Evolutionary conservation across 805 yeast species (phyloP).

Genomic region (Sugiyamaella marilandica): DNA sequence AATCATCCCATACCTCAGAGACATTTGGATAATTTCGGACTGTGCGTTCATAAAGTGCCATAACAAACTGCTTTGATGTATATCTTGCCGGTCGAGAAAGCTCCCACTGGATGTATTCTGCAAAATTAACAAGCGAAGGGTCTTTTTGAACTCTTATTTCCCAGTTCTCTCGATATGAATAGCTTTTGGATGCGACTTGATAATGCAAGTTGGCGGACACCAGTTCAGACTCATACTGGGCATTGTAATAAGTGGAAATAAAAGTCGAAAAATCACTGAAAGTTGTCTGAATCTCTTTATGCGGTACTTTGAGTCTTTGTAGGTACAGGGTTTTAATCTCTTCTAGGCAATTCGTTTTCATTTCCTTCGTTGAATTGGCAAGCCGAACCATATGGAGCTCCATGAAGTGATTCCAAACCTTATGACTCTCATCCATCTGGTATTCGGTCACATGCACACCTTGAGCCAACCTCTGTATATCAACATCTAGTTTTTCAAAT

Average conservation of each 20-base stretch:
- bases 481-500: neutral
- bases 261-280: conserved; percentile 28
- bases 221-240: conserved; percentile 26
- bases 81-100: conserved; percentile 17
- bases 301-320: conserved; percentile 26
- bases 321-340: conserved; percentile 14
- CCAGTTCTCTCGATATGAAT: conserved; percentile 14
- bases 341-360: neutral
- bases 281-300: conserved; percentile 23
- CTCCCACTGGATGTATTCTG: conserved; percentile 27
- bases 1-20: conserved; percentile 28
- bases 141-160: conserved; percentile 18
- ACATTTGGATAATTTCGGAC: conserved; percentile 11
- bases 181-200: conserved; percentile 13
- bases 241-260: conserved; percentile 21
- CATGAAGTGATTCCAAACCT: neutral
- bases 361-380: neutral
- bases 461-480: neutral
- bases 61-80: conserved; percentile 13
- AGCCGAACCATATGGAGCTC: neutral
- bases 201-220: conserved; percentile 23
- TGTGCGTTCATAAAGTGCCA: conserved; percentile 28
- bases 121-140: conserved; percentile 19
- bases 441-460: neutral
- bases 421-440: neutral